Conservation (phyloP, 306 rosid species). For the Quillaja saponaria region DNA sequence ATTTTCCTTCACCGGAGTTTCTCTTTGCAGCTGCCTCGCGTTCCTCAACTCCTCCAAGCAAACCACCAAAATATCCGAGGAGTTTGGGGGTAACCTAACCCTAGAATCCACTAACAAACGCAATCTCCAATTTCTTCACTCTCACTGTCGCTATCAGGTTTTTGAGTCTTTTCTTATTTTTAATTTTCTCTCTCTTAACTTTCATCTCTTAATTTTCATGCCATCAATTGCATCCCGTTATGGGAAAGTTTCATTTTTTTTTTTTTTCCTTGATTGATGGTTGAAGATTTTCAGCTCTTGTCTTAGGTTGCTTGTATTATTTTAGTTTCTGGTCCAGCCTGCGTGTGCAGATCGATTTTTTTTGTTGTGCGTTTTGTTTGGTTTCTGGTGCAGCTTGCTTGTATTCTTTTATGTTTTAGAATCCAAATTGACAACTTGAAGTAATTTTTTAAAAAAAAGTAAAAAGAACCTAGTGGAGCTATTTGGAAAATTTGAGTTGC, state of each 20-base stretch:
- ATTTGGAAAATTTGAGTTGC: slow-evolving; percentile 1
- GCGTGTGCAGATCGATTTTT: background rate
- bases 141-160: slow-evolving; percentile 28
- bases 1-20: slow-evolving; percentile 13
- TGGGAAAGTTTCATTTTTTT: background rate
- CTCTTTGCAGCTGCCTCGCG: slow-evolving; percentile 17
- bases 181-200: background rate
- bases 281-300: background rate
- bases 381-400: too few relatives aligned
- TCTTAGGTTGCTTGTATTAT: background rate
- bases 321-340: slow-evolving; percentile 1
- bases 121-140: slow-evolving; percentile 1
- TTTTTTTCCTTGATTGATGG: too few relatives aligned
- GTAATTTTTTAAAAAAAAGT: background rate
- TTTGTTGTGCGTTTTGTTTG: background rate
- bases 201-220: background rate
- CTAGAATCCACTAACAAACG: background rate
- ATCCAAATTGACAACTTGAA: background rate
- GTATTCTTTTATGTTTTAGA: background rate
- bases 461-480: slow-evolving; percentile 10
- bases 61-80: slow-evolving; percentile 39
- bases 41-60: slow-evolving; percentile 31
- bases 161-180: background rate
- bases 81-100: slow-evolving; percentile 44
- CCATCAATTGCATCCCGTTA: background rate